Evolutionary conservation across 2,329 filamentous ascomycete genomes (phyloP), one percentile per base, ranked within the genome.

Genomic region (Calonectria ilicicola): DNA sequence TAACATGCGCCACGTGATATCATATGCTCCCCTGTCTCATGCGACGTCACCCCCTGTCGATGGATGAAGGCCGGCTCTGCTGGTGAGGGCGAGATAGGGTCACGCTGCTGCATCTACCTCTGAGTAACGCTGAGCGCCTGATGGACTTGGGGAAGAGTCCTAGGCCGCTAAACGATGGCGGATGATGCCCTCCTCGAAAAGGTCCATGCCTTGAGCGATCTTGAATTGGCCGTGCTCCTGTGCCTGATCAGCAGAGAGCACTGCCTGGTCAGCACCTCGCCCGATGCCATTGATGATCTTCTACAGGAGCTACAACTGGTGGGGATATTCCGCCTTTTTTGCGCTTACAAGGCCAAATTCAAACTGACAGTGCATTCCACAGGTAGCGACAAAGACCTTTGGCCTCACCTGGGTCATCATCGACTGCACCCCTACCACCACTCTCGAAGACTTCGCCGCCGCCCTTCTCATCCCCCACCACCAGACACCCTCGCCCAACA

Each of bases 141-240:
- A 82, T 82, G 81, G 80, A 80, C 74, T 67, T 56, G 44, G 62
- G 65, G 46, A 35, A 65, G 69, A 79, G 72, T 66, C 60, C 58
- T 63, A 66, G 63, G 73, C 70, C 76, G 75, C 76, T 78, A 74
- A 73, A 80, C 73, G 80, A 94, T 93, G 92, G 91, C 90, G 83
- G 87, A 90, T 85, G 87, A 89, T 80, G 84, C 85, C 69, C 87
- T 95, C 74, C 86, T 93, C 73, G 87, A 90, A 75, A 93, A 93
- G 83, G 90, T 97, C 78, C 93, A 96, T 80, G 89, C 91, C 77
- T 88, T 98, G 75, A 94, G 93, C 80, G 96, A 98, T 85, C 89
- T 98, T 47, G 96, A 98, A 85, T 91, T 98, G 72, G 97, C 96
- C 27, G 86, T 94, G 17, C 89, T 98, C 47, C 90, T 98, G 64